Base-by-base conservation (phyloP, 2,329 filamentous ascomycete species). In the Rhexocercosporidium sp. region DNA sequence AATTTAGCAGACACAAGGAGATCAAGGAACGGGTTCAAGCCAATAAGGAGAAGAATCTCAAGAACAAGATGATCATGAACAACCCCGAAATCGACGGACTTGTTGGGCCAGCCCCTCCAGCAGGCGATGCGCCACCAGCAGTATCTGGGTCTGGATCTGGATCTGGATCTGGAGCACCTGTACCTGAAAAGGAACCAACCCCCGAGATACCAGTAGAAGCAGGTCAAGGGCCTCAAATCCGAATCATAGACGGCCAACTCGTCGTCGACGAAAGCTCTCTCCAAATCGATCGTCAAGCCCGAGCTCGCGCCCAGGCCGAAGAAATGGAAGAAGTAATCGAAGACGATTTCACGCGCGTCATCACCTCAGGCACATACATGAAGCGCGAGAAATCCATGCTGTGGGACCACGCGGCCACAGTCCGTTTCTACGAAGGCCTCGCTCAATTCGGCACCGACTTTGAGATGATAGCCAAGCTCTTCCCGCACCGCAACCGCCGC, bases 371-470 rank as follows among this genome's bases (percentile, higher is more conserved):
- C 62, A 91, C 90, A 12, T 93, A 89, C 79, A 83, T 86, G 76
- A 90, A 92, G 76, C 80, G 88, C 75, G 81, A 86, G 78, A 87
- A 88, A 65, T 83, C 86, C 29, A 88, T 90, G 71, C 82, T 86
- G 37, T 96, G 93, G 93, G 87, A 84, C 59, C 83, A 86, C n/a
- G 85, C 87, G 14, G 86, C 90, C 67, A 95, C 91, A 3, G 89
- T 92, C 64, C 82, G 87, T 53, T 96, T 96, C 80, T 96, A 94
- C 81, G 85, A 89, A 31, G 90, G 88, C 0, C 83, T 96, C 1
- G 81, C 84, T 66, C 91, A 90, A 84, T 94, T 93, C 75, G 93
- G 93, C 65, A 95, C 92, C 1, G 92, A 95, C 76, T 96, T 96
- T 76, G 86, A 90, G 77, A 92, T 92, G 79, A 94, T 96, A 73